Percentiles rank a stretch among this genome's conserved stretches.
Evolutionary conservation across 2,329 filamentous ascomycete species (phyloP).

Genomic region (Alternaria brassicae): DNA sequence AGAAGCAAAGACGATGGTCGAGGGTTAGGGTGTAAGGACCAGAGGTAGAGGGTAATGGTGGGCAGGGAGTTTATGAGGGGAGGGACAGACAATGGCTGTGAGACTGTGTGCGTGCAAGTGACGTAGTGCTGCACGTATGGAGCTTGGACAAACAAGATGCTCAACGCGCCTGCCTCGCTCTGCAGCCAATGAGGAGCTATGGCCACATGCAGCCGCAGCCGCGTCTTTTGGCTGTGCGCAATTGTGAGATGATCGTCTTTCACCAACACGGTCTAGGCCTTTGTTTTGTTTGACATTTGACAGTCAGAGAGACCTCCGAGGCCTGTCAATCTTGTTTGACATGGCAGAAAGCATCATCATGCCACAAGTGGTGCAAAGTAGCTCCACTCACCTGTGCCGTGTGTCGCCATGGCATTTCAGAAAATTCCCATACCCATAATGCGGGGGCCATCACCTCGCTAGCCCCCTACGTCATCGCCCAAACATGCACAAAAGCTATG

Average conservation of each 20-base stretch:
- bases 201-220: slow-evolving; percentile 21
- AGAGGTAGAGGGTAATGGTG: slow-evolving; percentile 21
- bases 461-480: slow-evolving; percentile 23
- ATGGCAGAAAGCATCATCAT: not conserved
- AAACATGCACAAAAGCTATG: slow-evolving; percentile 26
- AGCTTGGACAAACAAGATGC: slow-evolving; percentile 29
- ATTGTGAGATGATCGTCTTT: slow-evolving; percentile 31
- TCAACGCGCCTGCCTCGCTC: slow-evolving; percentile 25
- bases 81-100: slow-evolving; percentile 33
- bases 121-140: slow-evolving; percentile 41
- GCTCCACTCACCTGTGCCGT: not conserved
- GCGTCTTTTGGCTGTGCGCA: slow-evolving; percentile 27
- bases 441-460: slow-evolving; percentile 9
- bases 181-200: slow-evolving; percentile 32
- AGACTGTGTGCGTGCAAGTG: slow-evolving; percentile 27
- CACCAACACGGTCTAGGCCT: slow-evolving; percentile 15
- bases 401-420: slow-evolving; percentile 37
- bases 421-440: slow-evolving; percentile 32
- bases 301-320: slow-evolving; percentile 1
- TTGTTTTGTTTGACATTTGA: not conserved
- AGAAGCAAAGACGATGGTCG: slow-evolving; percentile 21
- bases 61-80: slow-evolving; percentile 35
- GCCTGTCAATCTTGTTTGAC: not conserved
- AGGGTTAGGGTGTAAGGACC: slow-evolving; percentile 11
- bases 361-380: not conserved